Evolutionary conservation across 371 early-diverging fungal species (phyloP), one percentile per base, ranked within the genome.

Genomic region (Blakeslea trispora): DNA sequence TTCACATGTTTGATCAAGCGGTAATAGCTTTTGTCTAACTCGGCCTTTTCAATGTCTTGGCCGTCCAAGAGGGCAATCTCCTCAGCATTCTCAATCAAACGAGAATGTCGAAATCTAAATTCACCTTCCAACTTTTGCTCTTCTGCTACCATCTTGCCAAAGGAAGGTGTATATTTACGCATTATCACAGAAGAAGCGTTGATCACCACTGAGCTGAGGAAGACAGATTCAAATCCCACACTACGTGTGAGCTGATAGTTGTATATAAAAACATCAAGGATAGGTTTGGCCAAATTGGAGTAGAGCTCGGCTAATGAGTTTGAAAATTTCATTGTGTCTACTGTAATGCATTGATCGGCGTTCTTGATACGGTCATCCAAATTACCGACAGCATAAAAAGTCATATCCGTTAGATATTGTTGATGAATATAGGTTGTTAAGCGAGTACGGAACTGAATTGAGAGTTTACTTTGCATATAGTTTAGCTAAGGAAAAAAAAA

Each of bases 51-150:
- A 39, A 84, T 81, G 40, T 83, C 55, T 57, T 88, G 87, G 9
- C 95, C 95, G 28, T 83, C 79, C 63, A 85, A 93, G 40, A 95
- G 79, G 0, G 95, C 95, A 59, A 95, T 91, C 64, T 95, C 95
- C 65, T 95, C 95, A 13, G 91, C 86, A 56, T 94, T 91, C 44
- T 92, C 89, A 51, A 94, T 91, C 32, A 94, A 66, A 19, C 93
- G 84, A 22, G 91, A 86, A 59, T 95, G 95, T 42, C 89, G 81
- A 64, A 90, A 92, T 19, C 95, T 85, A 83, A 92, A 91, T 59
- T 95, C 91, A 50, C 95, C 95, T 69, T 92, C 87, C 35, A 92
- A 68, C 22, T 75, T 84, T 54, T 91, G 90, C 56, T 92, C 92
- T 37, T 84, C 84, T 0, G 94, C 93, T 0, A 90, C 91, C 86